A percentile compares a stretch with the other conserved stretches of the same genome.
phyloP scores from a whole-genome alignment of 805 yeast genomes.

The Wickerhamiella slavikovae region DNA sequence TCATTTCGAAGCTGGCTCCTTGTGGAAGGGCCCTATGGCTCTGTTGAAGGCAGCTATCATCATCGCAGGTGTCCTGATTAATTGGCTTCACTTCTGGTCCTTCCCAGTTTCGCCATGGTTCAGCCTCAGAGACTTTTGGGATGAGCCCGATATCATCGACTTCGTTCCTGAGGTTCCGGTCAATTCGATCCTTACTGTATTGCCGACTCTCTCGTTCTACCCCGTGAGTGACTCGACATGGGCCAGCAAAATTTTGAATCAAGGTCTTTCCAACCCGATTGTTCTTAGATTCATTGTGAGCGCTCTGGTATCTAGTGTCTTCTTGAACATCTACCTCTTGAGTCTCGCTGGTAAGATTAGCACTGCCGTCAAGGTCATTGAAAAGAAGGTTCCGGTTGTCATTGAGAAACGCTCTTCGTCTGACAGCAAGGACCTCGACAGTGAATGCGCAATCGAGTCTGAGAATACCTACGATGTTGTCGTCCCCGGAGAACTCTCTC shows the following conservation, averaged over 20 bases:
- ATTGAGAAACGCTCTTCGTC: slow-evolving; percentile 8
- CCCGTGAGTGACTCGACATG: slow-evolving; percentile 6
- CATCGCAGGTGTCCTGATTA: slow-evolving; percentile 17
- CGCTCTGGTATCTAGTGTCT: slow-evolving; percentile 52
- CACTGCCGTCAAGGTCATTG: slow-evolving; percentile 15
- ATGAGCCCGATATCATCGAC: slow-evolving; percentile 5
- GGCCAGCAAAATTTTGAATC: slow-evolving; percentile 5
- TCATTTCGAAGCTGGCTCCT: slow-evolving; percentile 2
- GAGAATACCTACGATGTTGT: slow-evolving; percentile 12
- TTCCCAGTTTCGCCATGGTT: slow-evolving; percentile 17
- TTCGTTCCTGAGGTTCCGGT: slow-evolving; percentile 6
- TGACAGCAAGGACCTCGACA: slow-evolving; percentile 8
- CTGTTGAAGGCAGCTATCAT: slow-evolving; percentile 16
- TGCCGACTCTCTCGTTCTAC: slow-evolving; percentile 21
- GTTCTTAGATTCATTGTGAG: slow-evolving; percentile 31
- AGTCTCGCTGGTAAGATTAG: slow-evolving; percentile 38
- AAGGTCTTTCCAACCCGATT: slow-evolving; percentile 5
- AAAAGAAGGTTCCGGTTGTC: slow-evolving; percentile 15
- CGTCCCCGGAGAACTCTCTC: slow-evolving; percentile 7
- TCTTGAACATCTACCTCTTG: slow-evolving; percentile 65
- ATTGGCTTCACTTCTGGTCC: slow-evolving; percentile 17
- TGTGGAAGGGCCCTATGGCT: slow-evolving; percentile 1
- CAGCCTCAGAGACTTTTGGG: slow-evolving; percentile 7
- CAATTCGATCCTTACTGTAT: slow-evolving; percentile 17
- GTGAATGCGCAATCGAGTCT: slow-evolving; percentile 11